Conservation (phyloP, 495 filamentous ascomycete genomes). For the Parathielavia appendiculata region DNA sequence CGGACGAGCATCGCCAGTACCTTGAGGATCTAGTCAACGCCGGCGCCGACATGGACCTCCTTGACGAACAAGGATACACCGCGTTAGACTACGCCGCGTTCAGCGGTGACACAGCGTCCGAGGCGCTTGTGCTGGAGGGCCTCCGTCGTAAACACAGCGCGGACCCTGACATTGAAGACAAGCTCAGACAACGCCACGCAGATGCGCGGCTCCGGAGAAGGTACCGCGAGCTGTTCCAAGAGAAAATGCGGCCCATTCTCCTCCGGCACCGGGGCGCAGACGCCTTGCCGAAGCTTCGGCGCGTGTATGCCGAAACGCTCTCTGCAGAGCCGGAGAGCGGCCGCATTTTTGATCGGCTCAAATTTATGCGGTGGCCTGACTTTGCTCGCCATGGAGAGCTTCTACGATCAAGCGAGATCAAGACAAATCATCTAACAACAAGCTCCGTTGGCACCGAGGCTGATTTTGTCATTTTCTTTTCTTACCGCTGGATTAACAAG, state of each 20-base stretch:
- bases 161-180: neutral
- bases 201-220: conserved; percentile 27
- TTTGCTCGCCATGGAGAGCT: neutral
- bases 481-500: conserved; percentile 7
- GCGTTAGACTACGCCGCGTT: conserved; percentile 33
- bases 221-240: conserved; percentile 34
- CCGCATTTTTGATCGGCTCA: conserved; percentile 20
- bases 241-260: conserved; percentile 26
- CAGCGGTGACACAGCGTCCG: conserved; percentile 16
- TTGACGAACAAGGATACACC: conserved; percentile 30
- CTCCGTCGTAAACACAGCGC: conserved; percentile 12
- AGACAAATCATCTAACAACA: neutral
- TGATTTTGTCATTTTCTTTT: conserved; percentile 8
- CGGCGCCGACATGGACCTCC: conserved; percentile 25
- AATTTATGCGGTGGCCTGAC: conserved; percentile 7
- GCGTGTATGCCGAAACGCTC: conserved; percentile 21
- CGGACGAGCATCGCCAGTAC: conserved; percentile 28
- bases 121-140: conserved; percentile 23
- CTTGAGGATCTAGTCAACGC: conserved; percentile 25
- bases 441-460: neutral
- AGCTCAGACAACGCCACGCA: neutral
- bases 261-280: neutral
- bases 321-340: conserved; percentile 12
- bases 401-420: neutral
- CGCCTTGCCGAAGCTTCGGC: conserved; percentile 14